Percentiles rank a stretch among this genome's conserved stretches.
phyloP scores from a whole-genome alignment of 345 rosid genomes.

The Garcia nutans region DNA sequence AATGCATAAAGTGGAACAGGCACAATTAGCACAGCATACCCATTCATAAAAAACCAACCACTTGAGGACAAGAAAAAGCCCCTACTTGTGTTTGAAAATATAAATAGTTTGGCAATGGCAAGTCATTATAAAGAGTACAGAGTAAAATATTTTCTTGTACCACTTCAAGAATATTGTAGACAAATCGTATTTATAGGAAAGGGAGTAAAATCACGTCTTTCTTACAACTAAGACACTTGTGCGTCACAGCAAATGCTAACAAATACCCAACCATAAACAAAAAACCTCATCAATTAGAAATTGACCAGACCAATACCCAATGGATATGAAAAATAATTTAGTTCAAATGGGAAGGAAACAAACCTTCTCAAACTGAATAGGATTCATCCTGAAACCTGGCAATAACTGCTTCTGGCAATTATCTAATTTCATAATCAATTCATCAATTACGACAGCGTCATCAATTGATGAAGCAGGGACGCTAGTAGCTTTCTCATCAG shows the following conservation, averaged over 20 bases:
- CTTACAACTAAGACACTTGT: neutral
- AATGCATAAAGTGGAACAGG: neutral
- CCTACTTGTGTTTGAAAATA: neutral
- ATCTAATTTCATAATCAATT: conserved; percentile 48
- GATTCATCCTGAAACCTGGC: conserved; percentile 63
- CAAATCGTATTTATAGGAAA: neutral
- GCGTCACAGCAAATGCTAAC: neutral
- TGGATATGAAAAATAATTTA: neutral
- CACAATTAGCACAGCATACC: neutral
- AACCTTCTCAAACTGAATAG: conserved; percentile 82
- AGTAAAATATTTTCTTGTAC: no score
- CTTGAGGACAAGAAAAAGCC: neutral
- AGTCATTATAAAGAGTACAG: neutral
- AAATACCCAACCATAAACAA: neutral
- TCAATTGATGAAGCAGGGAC: conserved; percentile 45
- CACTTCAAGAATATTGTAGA: no score
- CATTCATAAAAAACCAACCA: neutral
- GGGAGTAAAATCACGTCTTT: neutral
- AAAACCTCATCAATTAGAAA: neutral
- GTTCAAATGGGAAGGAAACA: neutral
- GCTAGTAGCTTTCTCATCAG: conserved; percentile 64
- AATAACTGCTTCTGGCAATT: conserved; percentile 38
- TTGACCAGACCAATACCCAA: neutral
- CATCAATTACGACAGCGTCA: conserved; percentile 53
- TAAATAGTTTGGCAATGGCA: neutral